Evolutionary conservation across 108 stramenopile genomes (phyloP), one percentile per base, ranked within the genome.

Genomic region (Discostella pseudostelligera): DNA sequence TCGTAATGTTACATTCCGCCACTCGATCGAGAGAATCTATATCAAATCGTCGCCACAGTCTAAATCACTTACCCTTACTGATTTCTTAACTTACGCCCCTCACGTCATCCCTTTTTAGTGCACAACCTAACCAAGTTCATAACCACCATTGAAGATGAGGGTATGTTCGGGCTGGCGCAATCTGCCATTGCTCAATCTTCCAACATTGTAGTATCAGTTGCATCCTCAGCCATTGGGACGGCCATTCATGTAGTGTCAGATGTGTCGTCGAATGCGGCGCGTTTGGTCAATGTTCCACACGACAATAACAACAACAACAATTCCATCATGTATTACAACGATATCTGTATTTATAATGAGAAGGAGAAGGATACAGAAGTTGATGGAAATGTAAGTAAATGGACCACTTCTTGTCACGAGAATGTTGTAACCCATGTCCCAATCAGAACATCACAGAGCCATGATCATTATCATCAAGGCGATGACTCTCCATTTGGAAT

Each of bases 71-170:
- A 8, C 3, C 42, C 42, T 8, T 2, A 2, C n/a, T 12, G 9
- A 43, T 43, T 8, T 4, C 12, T 43, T 43, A 2, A 11, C 3
- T 29, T 1, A 9, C 8, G 32, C 55, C 11, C 16, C 13, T 35
- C n/a, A 8, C n/a, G 11, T 29, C 55, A 32, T 56, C 8, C 42
- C 14, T 43, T 19, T 10, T 39, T 20, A 42, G 24, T 59, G 22
- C 39, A 59, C 10, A 39, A 20, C 7, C 36, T 40, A 42, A 17
- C 39, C 13, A 24, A 39, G 39, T 59, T 59, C 42, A 39, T 39
- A n/a, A 21, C 58, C 0, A 14, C 22, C 20, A 39, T 59, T 28
- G 69, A 70, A 70, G 59, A 70, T 12, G 69, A 70, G 40, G 69
- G 69, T 10, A 43, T 70, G 14, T 50, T 70, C 19, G 69, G 69